A percentile compares a stretch with the other conserved stretches of the same genome.
phyloP scores from a whole-genome alignment of 345 rosid species.

The Dipteronia sinensis region DNA sequence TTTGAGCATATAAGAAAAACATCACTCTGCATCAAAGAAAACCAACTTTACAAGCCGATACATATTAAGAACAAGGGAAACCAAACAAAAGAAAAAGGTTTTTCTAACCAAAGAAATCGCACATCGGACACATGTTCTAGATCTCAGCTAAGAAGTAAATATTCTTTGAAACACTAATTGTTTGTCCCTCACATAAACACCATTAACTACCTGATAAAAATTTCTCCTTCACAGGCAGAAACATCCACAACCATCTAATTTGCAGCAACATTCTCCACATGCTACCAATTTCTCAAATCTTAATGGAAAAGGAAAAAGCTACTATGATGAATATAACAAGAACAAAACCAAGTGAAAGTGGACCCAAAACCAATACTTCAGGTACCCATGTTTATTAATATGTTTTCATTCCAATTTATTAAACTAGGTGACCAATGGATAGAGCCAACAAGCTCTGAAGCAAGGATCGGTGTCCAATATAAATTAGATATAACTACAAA shows the following conservation, averaged over 20 bases:
- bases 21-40: constrained; percentile 66
- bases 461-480: background rate
- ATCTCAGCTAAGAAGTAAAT: background rate
- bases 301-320: background rate
- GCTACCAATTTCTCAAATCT: constrained; percentile 1
- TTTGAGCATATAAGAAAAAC: constrained; percentile 77
- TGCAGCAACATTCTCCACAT: constrained; percentile 4
- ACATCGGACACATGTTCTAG: background rate
- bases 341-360: background rate
- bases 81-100: background rate
- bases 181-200: background rate
- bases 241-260: background rate
- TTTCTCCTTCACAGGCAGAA: background rate
- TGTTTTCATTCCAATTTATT: background rate
- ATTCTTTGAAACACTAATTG: background rate
- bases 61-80: background rate
- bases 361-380: background rate
- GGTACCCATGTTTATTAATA: background rate
- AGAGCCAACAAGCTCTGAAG: background rate
- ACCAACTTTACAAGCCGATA: constrained; percentile 19
- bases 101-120: background rate
- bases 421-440: background rate
- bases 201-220: background rate
- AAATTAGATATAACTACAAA: background rate
- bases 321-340: background rate